Conservation (phyloP, 1,284 basidiomycete species). For the Ceratobasidium sp. region DNA sequence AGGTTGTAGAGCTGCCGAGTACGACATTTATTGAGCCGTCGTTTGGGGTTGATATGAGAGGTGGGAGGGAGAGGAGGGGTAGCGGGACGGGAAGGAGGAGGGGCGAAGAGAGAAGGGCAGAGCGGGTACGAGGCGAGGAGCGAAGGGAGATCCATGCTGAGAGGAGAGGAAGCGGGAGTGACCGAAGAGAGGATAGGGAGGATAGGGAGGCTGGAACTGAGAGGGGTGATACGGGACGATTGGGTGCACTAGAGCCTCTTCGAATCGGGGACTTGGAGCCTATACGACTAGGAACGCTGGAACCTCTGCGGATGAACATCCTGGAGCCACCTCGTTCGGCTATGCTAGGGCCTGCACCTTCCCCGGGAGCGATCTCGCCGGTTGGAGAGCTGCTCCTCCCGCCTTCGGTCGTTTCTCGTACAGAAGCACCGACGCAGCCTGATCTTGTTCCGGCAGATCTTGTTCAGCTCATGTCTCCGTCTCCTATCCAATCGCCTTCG, state of each 20-base stretch:
- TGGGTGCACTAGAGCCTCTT: background rate
- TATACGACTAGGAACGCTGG: too few species aligned
- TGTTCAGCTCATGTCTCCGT: background rate
- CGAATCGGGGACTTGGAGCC: background rate
- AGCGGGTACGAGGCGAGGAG: too few species aligned
- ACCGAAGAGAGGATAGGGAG: background rate
- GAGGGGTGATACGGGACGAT: background rate
- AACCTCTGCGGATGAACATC: too few species aligned
- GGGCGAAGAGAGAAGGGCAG: too few species aligned
- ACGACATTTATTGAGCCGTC: conserved; percentile 35
- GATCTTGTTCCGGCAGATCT: background rate
- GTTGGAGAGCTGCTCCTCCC: conserved; percentile 29
- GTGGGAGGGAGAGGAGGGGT: too few species aligned
- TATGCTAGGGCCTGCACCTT: background rate
- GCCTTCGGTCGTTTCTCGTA: conserved; percentile 13
- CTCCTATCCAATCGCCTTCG: background rate
- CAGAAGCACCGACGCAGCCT: background rate
- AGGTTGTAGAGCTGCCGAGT: conserved; percentile 22
- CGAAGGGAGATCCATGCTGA: background rate
- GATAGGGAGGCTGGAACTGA: background rate
- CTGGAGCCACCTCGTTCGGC: conserved; percentile 17
- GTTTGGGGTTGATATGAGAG: too few species aligned
- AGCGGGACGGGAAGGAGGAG: too few species aligned
- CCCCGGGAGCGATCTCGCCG: conserved; percentile 17
- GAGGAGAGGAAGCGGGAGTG: background rate